Evolutionary conservation across 192 early-diverging fungal genomes (phyloP).

Genomic region (Entomortierella beljakovae): DNA sequence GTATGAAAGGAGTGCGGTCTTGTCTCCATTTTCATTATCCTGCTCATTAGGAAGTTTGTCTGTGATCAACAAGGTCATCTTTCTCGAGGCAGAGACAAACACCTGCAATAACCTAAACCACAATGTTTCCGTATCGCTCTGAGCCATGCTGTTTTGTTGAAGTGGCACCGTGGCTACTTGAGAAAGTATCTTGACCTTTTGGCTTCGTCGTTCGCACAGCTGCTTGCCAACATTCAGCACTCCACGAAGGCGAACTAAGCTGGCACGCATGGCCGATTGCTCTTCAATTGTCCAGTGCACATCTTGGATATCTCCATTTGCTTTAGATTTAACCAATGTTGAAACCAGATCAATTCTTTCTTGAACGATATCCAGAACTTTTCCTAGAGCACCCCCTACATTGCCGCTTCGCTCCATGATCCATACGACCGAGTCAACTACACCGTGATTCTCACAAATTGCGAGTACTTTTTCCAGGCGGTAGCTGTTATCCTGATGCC

Average conservation of each 20-base stretch:
- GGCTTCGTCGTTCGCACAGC: conserved; percentile 62
- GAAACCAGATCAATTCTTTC: conserved; percentile 60
- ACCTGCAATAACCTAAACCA: conserved; percentile 69
- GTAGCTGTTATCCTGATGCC: conserved; percentile 59
- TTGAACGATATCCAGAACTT: conserved; percentile 65
- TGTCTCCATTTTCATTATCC: neutral
- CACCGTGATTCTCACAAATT: conserved; percentile 61
- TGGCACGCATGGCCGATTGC: conserved; percentile 56
- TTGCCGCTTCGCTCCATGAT: conserved; percentile 69
- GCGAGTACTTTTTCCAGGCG: conserved; percentile 56
- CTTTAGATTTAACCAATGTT: conserved; percentile 53
- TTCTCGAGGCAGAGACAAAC: conserved; percentile 67
- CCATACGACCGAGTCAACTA: conserved; percentile 71
- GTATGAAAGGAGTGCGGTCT: neutral
- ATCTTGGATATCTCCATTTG: conserved; percentile 49
- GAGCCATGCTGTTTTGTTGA: conserved; percentile 11
- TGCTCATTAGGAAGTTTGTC: neutral
- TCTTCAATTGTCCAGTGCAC: conserved; percentile 62
- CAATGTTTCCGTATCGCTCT: conserved; percentile 63
- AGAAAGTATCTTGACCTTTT: conserved; percentile 27
- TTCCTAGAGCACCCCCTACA: conserved; percentile 62
- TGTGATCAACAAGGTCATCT: conserved; percentile 50
- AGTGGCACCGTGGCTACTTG: conserved; percentile 16
- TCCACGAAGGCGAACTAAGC: conserved; percentile 64
- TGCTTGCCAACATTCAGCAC: conserved; percentile 68